Conservation (phyloP, 1,139 yeast genomes). For the Suhomyces kunorum region DNA sequence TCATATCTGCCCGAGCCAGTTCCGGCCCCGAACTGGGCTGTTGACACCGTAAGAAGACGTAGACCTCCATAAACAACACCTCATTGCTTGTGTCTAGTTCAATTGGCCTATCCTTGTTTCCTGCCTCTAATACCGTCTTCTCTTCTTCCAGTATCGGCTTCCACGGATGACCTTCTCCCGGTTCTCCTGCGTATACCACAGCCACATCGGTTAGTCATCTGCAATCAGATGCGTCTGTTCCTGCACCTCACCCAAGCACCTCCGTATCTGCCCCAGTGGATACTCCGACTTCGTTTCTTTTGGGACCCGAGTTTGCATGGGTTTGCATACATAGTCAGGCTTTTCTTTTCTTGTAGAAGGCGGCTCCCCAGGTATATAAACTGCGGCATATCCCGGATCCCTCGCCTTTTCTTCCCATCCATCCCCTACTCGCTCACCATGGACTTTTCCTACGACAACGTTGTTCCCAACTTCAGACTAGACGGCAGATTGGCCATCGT, state of each 20-base stretch:
- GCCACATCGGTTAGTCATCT: background rate
- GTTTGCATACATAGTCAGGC: constrained; percentile 4
- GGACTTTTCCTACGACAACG: constrained; percentile 41
- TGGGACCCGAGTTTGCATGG: background rate
- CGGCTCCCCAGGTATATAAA: too few relatives aligned
- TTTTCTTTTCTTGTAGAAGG: constrained; percentile 4
- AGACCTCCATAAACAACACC: background rate
- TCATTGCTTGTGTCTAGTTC: background rate
- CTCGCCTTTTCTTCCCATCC: background rate
- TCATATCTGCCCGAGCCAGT: too few relatives aligned
- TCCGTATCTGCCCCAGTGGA: too few relatives aligned
- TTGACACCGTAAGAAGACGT: too few relatives aligned
- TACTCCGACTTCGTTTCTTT: constrained; percentile 7
- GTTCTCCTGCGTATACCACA: background rate
- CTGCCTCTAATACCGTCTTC: background rate
- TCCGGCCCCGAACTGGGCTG: too few relatives aligned
- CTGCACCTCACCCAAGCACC: too few relatives aligned
- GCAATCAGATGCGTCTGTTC: background rate
- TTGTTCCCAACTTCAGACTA: constrained; percentile 58
- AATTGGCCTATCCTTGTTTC: too few relatives aligned
- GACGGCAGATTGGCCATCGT: constrained; percentile 73
- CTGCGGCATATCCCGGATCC: background rate
- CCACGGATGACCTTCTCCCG: constrained; percentile 2
- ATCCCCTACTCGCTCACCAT: too few relatives aligned
- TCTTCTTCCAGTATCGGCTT: background rate